phyloP scores from a whole-genome alignment of 331 rosid genomes.

The Malus hybrid region DNA sequence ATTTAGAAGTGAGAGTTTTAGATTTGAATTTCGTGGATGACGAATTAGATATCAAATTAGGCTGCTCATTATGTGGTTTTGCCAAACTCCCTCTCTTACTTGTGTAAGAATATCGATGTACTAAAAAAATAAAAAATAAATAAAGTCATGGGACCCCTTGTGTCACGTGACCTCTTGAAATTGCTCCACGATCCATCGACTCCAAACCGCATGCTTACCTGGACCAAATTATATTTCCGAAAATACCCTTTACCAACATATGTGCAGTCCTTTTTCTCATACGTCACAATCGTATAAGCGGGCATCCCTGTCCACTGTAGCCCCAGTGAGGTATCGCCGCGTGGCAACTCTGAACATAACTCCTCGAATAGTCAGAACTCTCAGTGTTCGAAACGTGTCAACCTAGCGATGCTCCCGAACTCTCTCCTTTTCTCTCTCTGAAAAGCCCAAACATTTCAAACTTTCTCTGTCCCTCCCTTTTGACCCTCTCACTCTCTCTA shows the following conservation, averaged over 20 bases:
- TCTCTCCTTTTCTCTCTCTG: slow-evolving; percentile 6
- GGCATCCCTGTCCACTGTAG: not conserved
- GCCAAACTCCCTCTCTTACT: rapidly evolving
- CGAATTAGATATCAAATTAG: too few species aligned
- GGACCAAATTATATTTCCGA: not conserved
- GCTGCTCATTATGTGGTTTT: too few species aligned
- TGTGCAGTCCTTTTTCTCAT: slow-evolving; percentile 7
- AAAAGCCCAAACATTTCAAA: slow-evolving; percentile 29
- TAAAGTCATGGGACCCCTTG: not conserved
- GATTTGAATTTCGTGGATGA: rapidly evolving
- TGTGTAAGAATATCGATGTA: too few species aligned
- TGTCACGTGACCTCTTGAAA: not conserved
- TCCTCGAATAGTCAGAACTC: slow-evolving; percentile 14
- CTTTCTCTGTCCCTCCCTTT: slow-evolving; percentile 38
- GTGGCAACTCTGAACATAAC: not conserved
- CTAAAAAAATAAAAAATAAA: too few species aligned
- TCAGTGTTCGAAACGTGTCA: slow-evolving; percentile 34
- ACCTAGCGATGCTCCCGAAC: slow-evolving; percentile 9
- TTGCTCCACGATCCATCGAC: not conserved
- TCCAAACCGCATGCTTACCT: not conserved
- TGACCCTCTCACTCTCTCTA: slow-evolving; percentile 1
- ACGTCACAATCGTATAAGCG: slow-evolving; percentile 15
- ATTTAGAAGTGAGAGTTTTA: too few species aligned
- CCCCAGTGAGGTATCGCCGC: slow-evolving; percentile 21
- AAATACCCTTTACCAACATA: not conserved